Base-by-base conservation (phyloP, 163 green algal species). In the Scenedesmus sp. region DNA sequence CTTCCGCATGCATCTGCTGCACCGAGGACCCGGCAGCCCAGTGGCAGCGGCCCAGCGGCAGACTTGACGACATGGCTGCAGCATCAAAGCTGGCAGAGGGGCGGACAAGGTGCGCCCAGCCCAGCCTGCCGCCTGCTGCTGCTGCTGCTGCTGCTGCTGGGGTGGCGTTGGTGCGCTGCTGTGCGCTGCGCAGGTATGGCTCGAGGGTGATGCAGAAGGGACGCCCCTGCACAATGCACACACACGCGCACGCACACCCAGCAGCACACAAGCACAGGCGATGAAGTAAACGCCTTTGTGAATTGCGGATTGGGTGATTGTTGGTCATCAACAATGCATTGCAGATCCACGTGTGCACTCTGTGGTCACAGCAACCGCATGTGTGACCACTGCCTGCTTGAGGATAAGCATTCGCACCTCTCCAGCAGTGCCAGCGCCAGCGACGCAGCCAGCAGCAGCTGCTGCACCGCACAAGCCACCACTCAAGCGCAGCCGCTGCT, bases 401-500 rank as follows among this genome's bases (percentile, higher is more conserved):
- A 6, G 22, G 22, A 5, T 51, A n/a, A 0, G 30, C 16, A 44
- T 35, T 56, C 72, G 7, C n/a, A 84, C 78, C 35, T 51, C 35
- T 33, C 78, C 37, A 59, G 42, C 78, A 56, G 40, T 22, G 30
- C 65, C 40, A 53, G 78, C 43, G 22, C 56, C 56, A 70, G 44
- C 73, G 30, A 49, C 44, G 13, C 73, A 26, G 26, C 73, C 22
- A 53, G 35, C 43, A 18, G 40, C 76, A 83, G 12, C 70, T 44
- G 33, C 40, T 20, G 33, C 78, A n/a, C 22, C 42, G 33, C n/a
- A 35, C 65, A 76, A 2, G 30, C 65, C 65, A 7, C 65, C 65
- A 40, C 65, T 76, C 65, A 37, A 20, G 30, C 85, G 46, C 85
- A 85, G 68, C 49, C 46, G 83, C 83, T 90, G 46, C 72, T 78